Base-by-base conservation (phyloP, 2,329 filamentous ascomycete genomes). In the Huntiella abstrusa region DNA sequence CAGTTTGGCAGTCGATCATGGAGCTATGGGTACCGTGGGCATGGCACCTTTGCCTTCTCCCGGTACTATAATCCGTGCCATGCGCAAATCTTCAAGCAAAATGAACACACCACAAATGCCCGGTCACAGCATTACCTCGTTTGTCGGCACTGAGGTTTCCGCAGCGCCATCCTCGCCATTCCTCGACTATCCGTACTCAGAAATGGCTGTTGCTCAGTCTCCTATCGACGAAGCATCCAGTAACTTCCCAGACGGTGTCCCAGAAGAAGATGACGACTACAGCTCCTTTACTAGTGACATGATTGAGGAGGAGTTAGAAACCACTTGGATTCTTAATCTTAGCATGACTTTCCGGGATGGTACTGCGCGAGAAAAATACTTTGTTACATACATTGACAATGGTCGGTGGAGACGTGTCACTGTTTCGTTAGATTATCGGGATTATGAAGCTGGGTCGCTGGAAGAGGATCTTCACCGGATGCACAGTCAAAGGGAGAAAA, bases 271-370 rank as follows among this genome's bases (percentile, higher is more conserved):
- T 10, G 41, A 43, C n/a, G 41, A 48, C 33, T 11, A 11, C 12
- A 41, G 36, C n/a, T 46, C 46, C 10, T 38, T 49, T 8, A 37
- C 42, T 5, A 46, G 42, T 34, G 65, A 68, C 45, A 67, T 75
- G 54, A 71, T 94, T 53, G 75, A 81, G 52, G 75, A 83, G 52
- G 88, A 96, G 60, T 70, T 95, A 47, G 86, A 95, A 56, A 74
- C 70, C 51, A 79, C 74, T 56, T 98, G 91, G 91, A 96, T 98
- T 50, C 68, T 98, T 54, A 98, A 98, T 57, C 71, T 96, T 50
- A 95, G 86, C 62, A 95, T 98, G 91, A 86, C 94, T 60, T 98
- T 95, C 60, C 77, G 87, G 49, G 91, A 98, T 63, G 80, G 81
- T 55, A 92, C 87, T 10, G 83, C 83, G 55, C 75, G 88, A 38